Conservation (phyloP, 2,329 filamentous ascomycete species). For the Pyricularia pennisetigena region DNA sequence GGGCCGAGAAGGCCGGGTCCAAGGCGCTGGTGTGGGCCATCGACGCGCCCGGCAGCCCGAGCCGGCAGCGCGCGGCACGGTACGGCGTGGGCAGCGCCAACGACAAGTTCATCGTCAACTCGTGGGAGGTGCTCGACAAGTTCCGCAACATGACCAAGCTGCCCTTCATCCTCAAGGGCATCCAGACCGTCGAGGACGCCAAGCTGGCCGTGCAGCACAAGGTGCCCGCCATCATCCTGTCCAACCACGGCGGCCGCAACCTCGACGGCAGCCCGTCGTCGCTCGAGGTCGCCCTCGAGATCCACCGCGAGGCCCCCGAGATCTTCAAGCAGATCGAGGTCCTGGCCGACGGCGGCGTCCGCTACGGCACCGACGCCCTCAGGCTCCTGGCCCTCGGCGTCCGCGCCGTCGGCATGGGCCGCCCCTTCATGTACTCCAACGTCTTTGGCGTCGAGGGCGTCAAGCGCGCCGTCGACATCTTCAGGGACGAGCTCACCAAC, state of each 20-base stretch:
- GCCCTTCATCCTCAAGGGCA: conserved; percentile 22
- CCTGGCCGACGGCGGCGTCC: conserved; percentile 36
- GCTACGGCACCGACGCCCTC: conserved; percentile 34
- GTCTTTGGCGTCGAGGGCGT: conserved; percentile 39
- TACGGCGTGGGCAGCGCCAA: conserved; percentile 25
- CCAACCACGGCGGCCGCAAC: conserved; percentile 42
- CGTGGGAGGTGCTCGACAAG: conserved; percentile 25
- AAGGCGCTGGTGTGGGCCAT: conserved; percentile 27
- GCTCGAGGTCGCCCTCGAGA: conserved; percentile 33
- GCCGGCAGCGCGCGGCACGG: conserved; percentile 29
- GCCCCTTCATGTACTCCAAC: conserved; percentile 44
- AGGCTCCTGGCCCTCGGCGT: conserved; percentile 36
- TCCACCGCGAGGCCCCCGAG: conserved; percentile 29
- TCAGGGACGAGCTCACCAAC: conserved; percentile 38
- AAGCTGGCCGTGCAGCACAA: conserved; percentile 27
- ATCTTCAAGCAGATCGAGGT: conserved; percentile 32
- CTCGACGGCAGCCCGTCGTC: conserved; percentile 33
- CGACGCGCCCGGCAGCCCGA: conserved; percentile 27
- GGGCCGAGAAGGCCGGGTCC: conserved; percentile 21
- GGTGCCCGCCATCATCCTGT: conserved; percentile 34
- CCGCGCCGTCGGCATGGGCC: conserved; percentile 33
- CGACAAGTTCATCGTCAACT: conserved; percentile 9
- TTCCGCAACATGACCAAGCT: conserved; percentile 24
- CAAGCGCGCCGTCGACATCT: conserved; percentile 28
- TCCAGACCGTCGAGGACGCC: conserved; percentile 21